phyloP scores from a whole-genome alignment of 2,329 filamentous ascomycete species.

The Sporothrix humicola region DNA sequence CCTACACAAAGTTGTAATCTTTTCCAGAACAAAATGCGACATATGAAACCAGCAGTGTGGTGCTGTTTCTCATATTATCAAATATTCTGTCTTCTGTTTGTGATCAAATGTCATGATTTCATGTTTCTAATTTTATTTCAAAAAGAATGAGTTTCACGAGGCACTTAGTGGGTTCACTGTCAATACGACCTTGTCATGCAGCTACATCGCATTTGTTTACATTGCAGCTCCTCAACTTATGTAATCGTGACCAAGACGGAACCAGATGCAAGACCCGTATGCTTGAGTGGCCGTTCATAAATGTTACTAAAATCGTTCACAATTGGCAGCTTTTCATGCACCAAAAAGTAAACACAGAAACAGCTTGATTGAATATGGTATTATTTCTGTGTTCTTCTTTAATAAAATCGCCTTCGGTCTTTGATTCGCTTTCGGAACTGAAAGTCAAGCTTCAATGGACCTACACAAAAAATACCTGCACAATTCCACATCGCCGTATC shows the following conservation, averaged over 20 bases:
- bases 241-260: background rate
- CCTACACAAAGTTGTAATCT: background rate
- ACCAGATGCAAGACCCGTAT: background rate
- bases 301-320: background rate
- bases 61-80: background rate
- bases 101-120: background rate
- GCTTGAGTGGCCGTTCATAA: background rate
- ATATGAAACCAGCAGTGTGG: background rate
- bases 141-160: background rate
- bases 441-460: background rate
- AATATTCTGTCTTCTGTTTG: too few species aligned
- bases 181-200: constrained; percentile 4
- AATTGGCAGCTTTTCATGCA: too few species aligned
- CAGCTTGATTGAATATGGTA: background rate
- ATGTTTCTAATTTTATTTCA: background rate
- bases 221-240: background rate
- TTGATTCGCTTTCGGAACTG: background rate
- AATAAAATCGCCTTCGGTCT: too few species aligned
- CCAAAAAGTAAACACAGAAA: too few species aligned
- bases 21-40: background rate
- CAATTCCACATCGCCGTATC: background rate
- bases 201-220: background rate
- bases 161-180: background rate
- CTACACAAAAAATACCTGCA: background rate
- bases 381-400: too few species aligned